Evolutionary conservation across 2,329 filamentous ascomycete species (phyloP).

Genomic region (Penicillium sp.): DNA sequence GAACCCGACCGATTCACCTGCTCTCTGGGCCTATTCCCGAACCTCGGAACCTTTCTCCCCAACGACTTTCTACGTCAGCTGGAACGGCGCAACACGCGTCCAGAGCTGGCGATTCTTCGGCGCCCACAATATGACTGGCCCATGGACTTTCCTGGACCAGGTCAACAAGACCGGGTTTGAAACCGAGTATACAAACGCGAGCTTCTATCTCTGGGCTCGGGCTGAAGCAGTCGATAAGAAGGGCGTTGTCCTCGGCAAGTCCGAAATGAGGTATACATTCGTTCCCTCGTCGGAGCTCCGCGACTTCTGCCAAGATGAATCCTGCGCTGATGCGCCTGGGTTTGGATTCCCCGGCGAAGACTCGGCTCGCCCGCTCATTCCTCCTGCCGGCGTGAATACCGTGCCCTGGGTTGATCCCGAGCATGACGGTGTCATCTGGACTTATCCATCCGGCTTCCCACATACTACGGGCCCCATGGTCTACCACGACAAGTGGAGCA

Average conservation of each 20-base stretch:
- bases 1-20: slow-evolving; percentile 45
- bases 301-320: slow-evolving; percentile 34
- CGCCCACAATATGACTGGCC: slow-evolving; percentile 33
- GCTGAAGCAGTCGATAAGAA: slow-evolving; percentile 41
- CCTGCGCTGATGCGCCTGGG: slow-evolving; percentile 33
- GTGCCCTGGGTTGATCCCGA: slow-evolving; percentile 39
- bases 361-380: slow-evolving; percentile 30
- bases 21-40: slow-evolving; percentile 44
- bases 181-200: slow-evolving; percentile 36
- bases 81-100: slow-evolving; percentile 48
- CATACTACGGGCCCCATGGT: slow-evolving; percentile 5
- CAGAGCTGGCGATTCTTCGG: slow-evolving; percentile 42
- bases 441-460: slow-evolving; percentile 20
- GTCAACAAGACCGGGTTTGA: slow-evolving; percentile 44
- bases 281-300: slow-evolving; percentile 40
- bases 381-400: slow-evolving; percentile 35
- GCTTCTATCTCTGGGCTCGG: slow-evolving; percentile 38
- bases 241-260: slow-evolving; percentile 38
- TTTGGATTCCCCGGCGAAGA: slow-evolving; percentile 37
- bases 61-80: slow-evolving; percentile 44
- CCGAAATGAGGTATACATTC: slow-evolving; percentile 40
- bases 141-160: slow-evolving; percentile 35
- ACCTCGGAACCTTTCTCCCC: slow-evolving; percentile 29
- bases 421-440: slow-evolving; percentile 27
- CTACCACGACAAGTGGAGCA: slow-evolving; percentile 6